Evolutionary conservation across 441 rosid species (phyloP).

Genomic region (Breynia disticha): DNA sequence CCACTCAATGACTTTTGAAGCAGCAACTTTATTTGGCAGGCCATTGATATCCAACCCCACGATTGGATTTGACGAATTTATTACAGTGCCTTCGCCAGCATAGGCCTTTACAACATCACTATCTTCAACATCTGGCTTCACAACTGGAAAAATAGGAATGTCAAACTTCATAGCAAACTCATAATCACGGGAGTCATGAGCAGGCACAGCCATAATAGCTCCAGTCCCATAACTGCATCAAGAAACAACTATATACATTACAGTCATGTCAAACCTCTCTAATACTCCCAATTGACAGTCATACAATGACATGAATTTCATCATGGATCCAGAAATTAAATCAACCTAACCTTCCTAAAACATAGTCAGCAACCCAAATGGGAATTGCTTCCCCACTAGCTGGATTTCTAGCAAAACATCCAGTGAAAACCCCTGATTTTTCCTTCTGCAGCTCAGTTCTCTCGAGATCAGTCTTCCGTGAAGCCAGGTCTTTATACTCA

Average conservation of each 20-base stretch:
- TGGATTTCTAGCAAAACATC: slow-evolving; percentile 78
- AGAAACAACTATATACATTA: slow-evolving; percentile 13
- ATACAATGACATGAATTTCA: background rate
- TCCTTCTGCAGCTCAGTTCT: slow-evolving; percentile 97
- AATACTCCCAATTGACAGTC: background rate
- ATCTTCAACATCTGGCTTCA: slow-evolving; percentile 38
- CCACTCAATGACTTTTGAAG: slow-evolving; percentile 67
- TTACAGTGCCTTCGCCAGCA: slow-evolving; percentile 48
- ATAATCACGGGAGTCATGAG: slow-evolving; percentile 78
- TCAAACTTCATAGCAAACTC: slow-evolving; percentile 75
- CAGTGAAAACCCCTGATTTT: slow-evolving; percentile 83
- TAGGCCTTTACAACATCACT: slow-evolving; percentile 42
- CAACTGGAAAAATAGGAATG: slow-evolving; percentile 69
- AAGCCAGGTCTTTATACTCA: slow-evolving; percentile 69
- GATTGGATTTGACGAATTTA: slow-evolving; percentile 53
- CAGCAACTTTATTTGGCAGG: slow-evolving; percentile 57
- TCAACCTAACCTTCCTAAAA: slow-evolving; percentile 60
- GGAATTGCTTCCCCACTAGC: slow-evolving; percentile 84
- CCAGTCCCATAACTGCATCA: slow-evolving; percentile 87
- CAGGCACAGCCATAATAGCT: slow-evolving; percentile 98
- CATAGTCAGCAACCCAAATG: slow-evolving; percentile 97
- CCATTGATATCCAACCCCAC: slow-evolving; percentile 78
- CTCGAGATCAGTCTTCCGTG: slow-evolving; percentile 84
- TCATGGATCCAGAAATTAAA: slow-evolving; percentile 3
- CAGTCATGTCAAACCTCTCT: background rate